Conservation (phyloP, 176 grass and related monocot genomes). For the Otatea glauca region DNA sequence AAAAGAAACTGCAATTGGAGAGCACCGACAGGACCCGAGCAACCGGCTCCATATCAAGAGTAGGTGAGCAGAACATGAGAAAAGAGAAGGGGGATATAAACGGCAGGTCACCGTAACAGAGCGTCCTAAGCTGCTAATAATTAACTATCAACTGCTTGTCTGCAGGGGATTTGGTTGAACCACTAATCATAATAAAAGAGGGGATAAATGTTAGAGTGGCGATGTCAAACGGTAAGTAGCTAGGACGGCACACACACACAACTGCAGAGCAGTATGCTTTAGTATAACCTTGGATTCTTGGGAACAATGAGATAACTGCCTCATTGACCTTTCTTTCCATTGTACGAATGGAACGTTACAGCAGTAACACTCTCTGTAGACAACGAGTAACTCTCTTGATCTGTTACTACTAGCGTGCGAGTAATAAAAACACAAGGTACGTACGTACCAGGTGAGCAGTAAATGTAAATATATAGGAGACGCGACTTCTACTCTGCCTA, state of each 20-base stretch:
- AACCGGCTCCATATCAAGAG: not conserved
- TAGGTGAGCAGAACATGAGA: conserved; percentile 31
- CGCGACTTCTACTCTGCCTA: not conserved
- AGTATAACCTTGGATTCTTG: not conserved
- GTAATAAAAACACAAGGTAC: not conserved
- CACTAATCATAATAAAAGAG: not conserved
- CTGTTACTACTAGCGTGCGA: not conserved
- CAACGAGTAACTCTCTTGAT: not conserved
- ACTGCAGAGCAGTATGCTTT: not conserved
- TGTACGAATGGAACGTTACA: not conserved
- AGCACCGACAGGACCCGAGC: not conserved
- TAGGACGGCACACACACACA: not conserved
- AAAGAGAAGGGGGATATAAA: not conserved
- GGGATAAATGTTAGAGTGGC: not conserved
- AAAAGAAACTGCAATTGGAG: not conserved
- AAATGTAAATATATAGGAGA: not conserved
- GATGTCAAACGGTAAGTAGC: conserved; percentile 32
- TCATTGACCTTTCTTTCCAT: not conserved
- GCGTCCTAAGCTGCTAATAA: conserved; percentile 4
- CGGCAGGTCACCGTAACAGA: not conserved
- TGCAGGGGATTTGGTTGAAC: not conserved
- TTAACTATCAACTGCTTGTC: not conserved
- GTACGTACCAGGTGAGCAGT: not conserved
- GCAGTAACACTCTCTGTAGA: not conserved
- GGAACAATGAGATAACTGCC: not conserved